These are phyloP conservation scores for Phytophthora vignae DNA, from an alignment of 352 stramenopile genomes.

Conservation along the genomic window DNA sequence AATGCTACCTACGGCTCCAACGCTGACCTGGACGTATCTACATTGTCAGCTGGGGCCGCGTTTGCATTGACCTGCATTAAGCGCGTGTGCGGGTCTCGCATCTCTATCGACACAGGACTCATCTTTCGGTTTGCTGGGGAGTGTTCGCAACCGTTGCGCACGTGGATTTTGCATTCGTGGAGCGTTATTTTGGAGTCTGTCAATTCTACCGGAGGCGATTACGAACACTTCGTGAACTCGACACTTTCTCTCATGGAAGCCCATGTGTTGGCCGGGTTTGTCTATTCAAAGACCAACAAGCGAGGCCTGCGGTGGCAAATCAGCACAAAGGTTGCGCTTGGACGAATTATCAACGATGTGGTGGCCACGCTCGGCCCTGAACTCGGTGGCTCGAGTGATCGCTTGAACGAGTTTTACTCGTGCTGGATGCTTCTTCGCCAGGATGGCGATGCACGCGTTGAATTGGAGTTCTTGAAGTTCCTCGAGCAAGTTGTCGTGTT, in stretches of 20 bases:
- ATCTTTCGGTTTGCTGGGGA: conserved; percentile 79
- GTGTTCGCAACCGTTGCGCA: conserved; percentile 77
- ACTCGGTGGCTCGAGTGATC: conserved; percentile 46
- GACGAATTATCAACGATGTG: conserved; percentile 73
- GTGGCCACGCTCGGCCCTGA: conserved; percentile 73
- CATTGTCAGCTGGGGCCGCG: conserved; percentile 66
- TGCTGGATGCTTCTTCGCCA: conserved; percentile 78
- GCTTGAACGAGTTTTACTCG: conserved; percentile 73
- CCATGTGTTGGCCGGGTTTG: conserved; percentile 79
- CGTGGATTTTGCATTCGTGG: conserved; percentile 88
- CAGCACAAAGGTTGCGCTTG: conserved; percentile 65
- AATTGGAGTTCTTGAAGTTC: conserved; percentile 84
- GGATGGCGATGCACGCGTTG: conserved; percentile 70
- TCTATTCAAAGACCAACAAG: conserved; percentile 75
- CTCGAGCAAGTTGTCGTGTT: conserved; percentile 88
- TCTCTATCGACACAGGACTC: conserved; percentile 78
- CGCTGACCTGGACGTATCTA: conserved; percentile 48
- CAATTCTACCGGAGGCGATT: conserved; percentile 74
- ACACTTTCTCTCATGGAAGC: conserved; percentile 78
- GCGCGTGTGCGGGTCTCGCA: conserved; percentile 72
- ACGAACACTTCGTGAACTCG: conserved; percentile 85
- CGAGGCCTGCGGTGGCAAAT: conserved; percentile 56
- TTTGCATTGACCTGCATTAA: conserved; percentile 88
- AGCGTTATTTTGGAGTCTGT: conserved; percentile 86
- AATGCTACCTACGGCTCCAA: conserved; percentile 35